These are phyloP conservation scores for Limonomyces culmigenus DNA, from an alignment of 1,284 basidiomycete genomes.

Conservation along the genomic window DNA sequence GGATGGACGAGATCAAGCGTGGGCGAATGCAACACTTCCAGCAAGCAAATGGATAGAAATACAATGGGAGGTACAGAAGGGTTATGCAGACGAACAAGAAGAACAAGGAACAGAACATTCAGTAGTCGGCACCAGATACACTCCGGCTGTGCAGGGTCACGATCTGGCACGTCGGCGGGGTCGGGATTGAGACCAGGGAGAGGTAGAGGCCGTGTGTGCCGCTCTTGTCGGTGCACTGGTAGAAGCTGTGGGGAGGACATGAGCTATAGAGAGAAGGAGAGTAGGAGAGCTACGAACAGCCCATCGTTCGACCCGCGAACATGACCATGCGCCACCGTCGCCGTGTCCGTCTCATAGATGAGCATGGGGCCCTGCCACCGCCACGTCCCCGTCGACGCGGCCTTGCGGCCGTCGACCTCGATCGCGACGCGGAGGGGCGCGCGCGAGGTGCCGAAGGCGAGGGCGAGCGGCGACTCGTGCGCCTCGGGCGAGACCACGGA, in stretches of 20 bases:
- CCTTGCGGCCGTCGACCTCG: constrained; percentile 19
- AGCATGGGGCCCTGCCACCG: constrained; percentile 39
- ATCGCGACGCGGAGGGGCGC: constrained; percentile 29
- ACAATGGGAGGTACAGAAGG: no score
- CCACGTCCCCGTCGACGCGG: constrained; percentile 29
- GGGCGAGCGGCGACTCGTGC: not conserved
- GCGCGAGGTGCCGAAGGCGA: not conserved
- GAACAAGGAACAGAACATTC: no score
- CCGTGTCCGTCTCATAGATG: constrained; percentile 26
- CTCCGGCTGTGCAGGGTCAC: constrained; percentile 1
- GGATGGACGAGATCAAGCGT: no score
- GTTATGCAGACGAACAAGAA: no score
- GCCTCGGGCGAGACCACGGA: constrained; percentile 6
- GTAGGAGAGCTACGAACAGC: not conserved
- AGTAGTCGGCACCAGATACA: no score
- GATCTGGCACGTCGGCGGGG: not conserved
- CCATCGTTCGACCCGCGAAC: constrained; percentile 22
- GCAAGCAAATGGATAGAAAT: no score
- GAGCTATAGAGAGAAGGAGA: not conserved
- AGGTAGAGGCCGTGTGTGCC: constrained; percentile 27
- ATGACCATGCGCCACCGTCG: not conserved
- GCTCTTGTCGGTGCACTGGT: constrained; percentile 22
- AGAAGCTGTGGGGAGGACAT: constrained; percentile 22
- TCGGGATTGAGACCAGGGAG: constrained; percentile 21
- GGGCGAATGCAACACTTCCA: no score